A percentile compares a stretch with the other conserved stretches of the same genome.
Evolutionary conservation across 345 rosid species (phyloP).

Genomic region (Eucalyptus cloeziana): DNA sequence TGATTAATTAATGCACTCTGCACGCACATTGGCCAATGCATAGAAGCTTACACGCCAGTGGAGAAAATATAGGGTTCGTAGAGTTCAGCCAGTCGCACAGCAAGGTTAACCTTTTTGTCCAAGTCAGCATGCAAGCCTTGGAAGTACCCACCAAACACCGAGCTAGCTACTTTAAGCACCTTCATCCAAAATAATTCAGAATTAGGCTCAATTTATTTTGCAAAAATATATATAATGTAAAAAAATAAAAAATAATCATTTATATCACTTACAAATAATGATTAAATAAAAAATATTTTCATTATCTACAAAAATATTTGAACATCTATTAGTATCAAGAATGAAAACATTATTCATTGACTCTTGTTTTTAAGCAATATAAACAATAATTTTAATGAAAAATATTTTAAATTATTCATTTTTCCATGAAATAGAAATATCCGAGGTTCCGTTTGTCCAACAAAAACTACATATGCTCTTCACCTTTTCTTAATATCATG

Average conservation of each 20-base stretch:
- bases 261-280: no score
- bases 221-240: no score
- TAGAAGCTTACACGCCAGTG: conserved; percentile 7
- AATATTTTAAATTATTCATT: neutral
- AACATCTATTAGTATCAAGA: no score
- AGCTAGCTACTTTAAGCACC: conserved; percentile 11
- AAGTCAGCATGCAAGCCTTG: conserved; percentile 1
- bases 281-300: no score
- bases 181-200: neutral
- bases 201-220: neutral
- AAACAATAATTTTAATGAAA: neutral
- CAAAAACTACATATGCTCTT: neutral
- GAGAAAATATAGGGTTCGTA: conserved; percentile 23
- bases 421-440: neutral
- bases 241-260: no score
- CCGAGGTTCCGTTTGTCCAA: neutral
- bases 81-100: conserved; percentile 13
- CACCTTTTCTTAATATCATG: neutral
- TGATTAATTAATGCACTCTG: neutral
- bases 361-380: neutral
- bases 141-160: conserved; percentile 2
- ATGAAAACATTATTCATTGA: no score
- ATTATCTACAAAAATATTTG: no score
- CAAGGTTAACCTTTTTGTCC: conserved; percentile 7
- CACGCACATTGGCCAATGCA: neutral